Evolutionary conservation across 176 grass and related monocot species (phyloP), one percentile per base, ranked within the genome.

Genomic region (Carex pumila): DNA sequence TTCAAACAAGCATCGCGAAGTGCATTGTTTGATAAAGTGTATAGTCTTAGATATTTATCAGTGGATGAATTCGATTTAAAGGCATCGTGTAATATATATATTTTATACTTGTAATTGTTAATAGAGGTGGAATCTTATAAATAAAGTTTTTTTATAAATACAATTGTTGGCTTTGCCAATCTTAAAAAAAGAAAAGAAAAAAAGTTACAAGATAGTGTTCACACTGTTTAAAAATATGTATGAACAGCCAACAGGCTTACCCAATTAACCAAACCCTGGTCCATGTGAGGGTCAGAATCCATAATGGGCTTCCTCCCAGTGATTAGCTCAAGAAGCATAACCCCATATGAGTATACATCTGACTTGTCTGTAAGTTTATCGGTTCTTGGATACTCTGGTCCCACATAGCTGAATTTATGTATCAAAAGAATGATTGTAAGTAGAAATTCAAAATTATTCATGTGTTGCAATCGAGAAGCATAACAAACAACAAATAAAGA

Each of bases 291-390:
- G 21, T 36, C 79, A 71, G 74, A 82, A 78, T 85, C 83, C 59
- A 84, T 50, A 37, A 94, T 53, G 58, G 94, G 94, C 11, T 87
- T 89, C 73, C 52, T 90, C 85, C 94, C 94, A 0, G 92, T 89
- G 61, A 97, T 92, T 72, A 97, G 85, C 60, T 94, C 94, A 59
- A 97, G 83, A 79, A 97, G 84, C 94, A 97, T 89, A 4, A 97
- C 91, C 37, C 94, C 94, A 68, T 94, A 94, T 81, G 94, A 94
- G 81, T 89, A 97, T 53, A 97, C 94, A 85, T 97, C 91, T 13
- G 94, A 97, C 34, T 85, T 84, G 17, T 94, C 92, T 8, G 31
- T 92, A 4, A 97, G 85, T 83, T 90, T 94, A 75, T 92, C 94
- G 29, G 90, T 89, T 63, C 56, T 80, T 64, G 76, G 85, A 18